These are phyloP conservation scores for Solanum corneliomulleri DNA, from an alignment of 257 asterid genomes.

Conservation along the genomic window DNA sequence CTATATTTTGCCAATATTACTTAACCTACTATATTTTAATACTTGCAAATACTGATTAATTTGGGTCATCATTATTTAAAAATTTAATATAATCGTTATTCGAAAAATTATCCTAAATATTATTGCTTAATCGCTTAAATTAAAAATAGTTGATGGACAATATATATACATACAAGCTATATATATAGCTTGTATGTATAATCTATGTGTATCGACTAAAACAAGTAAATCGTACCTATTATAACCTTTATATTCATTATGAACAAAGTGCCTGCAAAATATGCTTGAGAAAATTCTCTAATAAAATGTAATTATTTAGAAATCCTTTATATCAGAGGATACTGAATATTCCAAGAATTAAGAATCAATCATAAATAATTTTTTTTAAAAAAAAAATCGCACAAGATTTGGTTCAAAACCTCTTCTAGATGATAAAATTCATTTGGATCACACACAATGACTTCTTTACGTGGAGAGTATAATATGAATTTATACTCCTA, in stretches of 20 bases:
- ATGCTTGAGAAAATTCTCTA: neutral
- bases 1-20: neutral
- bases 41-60: neutral
- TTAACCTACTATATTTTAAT: neutral
- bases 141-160: neutral
- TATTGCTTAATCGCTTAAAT: rapidly evolving
- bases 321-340: neutral
- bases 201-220: too few species aligned
- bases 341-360: neutral
- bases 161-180: too few species aligned
- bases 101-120: too few species aligned
- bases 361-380: too few species aligned
- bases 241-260: neutral
- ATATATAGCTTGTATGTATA: too few species aligned
- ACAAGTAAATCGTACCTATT: too few species aligned
- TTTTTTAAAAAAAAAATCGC: too few species aligned
- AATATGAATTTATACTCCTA: neutral
- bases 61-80: neutral
- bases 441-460: neutral
- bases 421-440: neutral
- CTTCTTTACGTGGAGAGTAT: neutral
- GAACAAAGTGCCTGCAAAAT: neutral
- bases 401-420: neutral
- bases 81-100: too few species aligned
- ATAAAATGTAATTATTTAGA: too few species aligned